Evolutionary conservation across 192 early-diverging fungal species (phyloP), one percentile per base, ranked within the genome.

Genomic region (Coemansia sp.): DNA sequence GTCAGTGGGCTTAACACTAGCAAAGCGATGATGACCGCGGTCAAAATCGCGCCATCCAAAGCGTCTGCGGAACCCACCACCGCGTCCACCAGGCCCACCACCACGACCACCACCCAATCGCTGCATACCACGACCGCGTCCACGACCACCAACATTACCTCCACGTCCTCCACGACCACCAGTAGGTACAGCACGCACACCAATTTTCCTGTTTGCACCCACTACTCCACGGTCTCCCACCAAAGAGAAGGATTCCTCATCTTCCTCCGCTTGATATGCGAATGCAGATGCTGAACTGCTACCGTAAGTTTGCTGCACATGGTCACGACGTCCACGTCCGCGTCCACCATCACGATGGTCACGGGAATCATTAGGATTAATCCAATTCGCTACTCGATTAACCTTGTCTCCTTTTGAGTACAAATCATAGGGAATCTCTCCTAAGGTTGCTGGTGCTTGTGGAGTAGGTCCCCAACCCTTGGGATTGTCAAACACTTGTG

Each of bases 321-420:
- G 54, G 65, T 82, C 75, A 59, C 84, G 84, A 7, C 66, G 66
- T 10, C 68, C 71, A 54, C 85, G 83, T 51, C 68, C 72, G 29
- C 78, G 77, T n/a, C 82, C 78, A 21, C 79, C 81, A 63, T 82
- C 72, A 24, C 73, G 72, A 56, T 67, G 62, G 59, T 81, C 78
- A 51, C 89, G 85, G 51, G 82, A 70, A 64, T 91, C 88, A 63
- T 87, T 80, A 56, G 89, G 89, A 36, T 83, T 82, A 59, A 89
- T 89, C 94, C 95, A 98, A 84, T 98, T 93, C 59, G 96, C 95
- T 33, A 93, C 92, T 68, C 93, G 92, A 61, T 93, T 95, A 17
- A 99, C 84, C 68, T 95, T 94, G 81, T 99, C 97, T 23, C 88
- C 86, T 85, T 98, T 98, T 39, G 90, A 93, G 87, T 91, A 99